Evolutionary conservation across 129 eudicot genomes (phyloP).

Genomic region (Cynara cardunculus): DNA sequence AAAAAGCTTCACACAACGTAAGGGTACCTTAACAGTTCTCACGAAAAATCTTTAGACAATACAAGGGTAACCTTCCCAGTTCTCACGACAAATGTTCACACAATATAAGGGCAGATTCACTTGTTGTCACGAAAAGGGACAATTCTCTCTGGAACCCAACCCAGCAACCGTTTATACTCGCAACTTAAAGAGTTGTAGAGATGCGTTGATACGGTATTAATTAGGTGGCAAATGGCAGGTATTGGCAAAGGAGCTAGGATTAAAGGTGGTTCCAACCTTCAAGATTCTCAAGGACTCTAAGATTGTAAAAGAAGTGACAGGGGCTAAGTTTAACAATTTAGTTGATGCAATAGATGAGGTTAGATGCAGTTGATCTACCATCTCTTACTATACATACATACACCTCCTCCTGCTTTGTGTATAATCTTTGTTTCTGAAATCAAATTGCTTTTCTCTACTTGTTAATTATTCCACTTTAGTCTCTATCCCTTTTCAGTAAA

Average conservation of each 20-base stretch:
- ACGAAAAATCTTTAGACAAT: background rate
- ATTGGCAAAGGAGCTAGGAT: constrained; percentile 83
- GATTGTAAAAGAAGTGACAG: constrained; percentile 77
- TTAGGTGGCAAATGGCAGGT: constrained; percentile 41
- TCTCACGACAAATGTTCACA: background rate
- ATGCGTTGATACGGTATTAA: background rate
- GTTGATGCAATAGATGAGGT: constrained; percentile 52
- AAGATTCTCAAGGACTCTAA: constrained; percentile 69
- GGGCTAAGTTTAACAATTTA: constrained; percentile 58
- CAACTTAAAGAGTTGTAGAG: background rate
- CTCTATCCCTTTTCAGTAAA: background rate
- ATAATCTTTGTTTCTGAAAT: constrained; percentile 13
- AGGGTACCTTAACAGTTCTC: background rate
- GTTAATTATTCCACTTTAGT: constrained; percentile 6
- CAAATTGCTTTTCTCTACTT: background rate
- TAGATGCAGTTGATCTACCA: constrained; percentile 39
- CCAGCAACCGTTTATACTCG: background rate
- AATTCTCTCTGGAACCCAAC: no score
- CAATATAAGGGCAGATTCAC: background rate
- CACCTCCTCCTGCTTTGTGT: constrained; percentile 10
- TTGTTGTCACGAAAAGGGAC: background rate
- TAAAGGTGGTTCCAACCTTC: constrained; percentile 87
- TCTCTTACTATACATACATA: background rate
- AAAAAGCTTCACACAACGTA: background rate
- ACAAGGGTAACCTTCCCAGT: background rate